Evolutionary conservation across 352 stramenopile species (phyloP).

Genomic region (Globisporangium megalacanthum): DNA sequence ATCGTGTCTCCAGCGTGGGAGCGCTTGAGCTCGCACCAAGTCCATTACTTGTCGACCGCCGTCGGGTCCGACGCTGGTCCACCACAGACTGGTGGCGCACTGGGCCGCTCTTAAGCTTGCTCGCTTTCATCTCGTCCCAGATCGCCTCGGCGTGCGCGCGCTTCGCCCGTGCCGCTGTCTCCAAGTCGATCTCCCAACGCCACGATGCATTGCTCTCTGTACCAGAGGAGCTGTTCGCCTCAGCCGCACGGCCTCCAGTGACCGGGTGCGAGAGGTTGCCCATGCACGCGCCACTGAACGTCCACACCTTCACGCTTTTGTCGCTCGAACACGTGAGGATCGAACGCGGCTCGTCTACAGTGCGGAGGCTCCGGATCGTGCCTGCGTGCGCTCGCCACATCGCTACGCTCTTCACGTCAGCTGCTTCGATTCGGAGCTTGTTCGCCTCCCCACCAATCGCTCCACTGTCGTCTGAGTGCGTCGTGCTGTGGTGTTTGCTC

Average conservation of each 20-base stretch:
- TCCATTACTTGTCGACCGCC: slow-evolving; percentile 1
- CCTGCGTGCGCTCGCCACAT: slow-evolving; percentile 54
- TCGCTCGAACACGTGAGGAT: slow-evolving; percentile 66
- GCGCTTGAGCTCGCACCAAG: slow-evolving; percentile 21
- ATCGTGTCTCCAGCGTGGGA: slow-evolving; percentile 13
- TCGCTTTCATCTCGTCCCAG: slow-evolving; percentile 50
- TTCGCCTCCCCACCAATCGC: too few relatives aligned
- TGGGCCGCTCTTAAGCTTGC: slow-evolving; percentile 29
- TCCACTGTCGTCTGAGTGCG: background rate
- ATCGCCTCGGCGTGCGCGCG: slow-evolving; percentile 44
- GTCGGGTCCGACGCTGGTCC: slow-evolving; percentile 15
- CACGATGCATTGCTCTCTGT: slow-evolving; percentile 14
- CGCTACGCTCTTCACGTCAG: slow-evolving; percentile 32
- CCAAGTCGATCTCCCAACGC: slow-evolving; percentile 45
- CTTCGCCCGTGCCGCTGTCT: slow-evolving; percentile 29
- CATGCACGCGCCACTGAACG: slow-evolving; percentile 33
- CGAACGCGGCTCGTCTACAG: slow-evolving; percentile 52
- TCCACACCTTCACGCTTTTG: slow-evolving; percentile 55
- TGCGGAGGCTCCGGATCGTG: slow-evolving; percentile 37
- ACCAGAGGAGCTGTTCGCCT: background rate
- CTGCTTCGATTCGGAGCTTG: slow-evolving; percentile 11
- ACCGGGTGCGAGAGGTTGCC: slow-evolving; percentile 24
- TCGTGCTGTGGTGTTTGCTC: slow-evolving; percentile 18
- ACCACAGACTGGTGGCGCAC: slow-evolving; percentile 20
- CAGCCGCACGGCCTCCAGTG: background rate